Base-by-base conservation (phyloP, 495 filamentous ascomycete species). In the Penicillium argentinense region DNA sequence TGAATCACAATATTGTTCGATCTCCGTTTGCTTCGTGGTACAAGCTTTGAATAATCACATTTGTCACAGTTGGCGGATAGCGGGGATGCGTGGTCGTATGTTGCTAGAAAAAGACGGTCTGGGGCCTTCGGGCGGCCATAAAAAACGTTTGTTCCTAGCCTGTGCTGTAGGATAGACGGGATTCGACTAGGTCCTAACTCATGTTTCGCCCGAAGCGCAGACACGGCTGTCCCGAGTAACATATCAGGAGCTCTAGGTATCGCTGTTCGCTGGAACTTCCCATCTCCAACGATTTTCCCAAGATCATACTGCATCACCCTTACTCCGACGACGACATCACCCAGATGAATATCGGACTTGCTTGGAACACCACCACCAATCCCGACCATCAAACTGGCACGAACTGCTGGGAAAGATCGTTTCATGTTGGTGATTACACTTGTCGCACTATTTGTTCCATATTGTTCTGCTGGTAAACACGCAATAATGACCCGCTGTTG, bases 401-500 rank as follows among this genome's bases (percentile, higher is more conserved):
- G 54, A 17, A 70, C 54, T 26, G 60, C 51, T 1, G 56, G 40
- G 19, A 68, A 68, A 0, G 54, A 54, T 9, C 53, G 54, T 5
- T 26, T 43, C 48, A 68, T 39, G 23, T 63, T 56, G 4, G 48
- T 53, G 12, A 46, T 33, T 0, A 63, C 48, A 4, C n/a, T 53
- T 3, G 61, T 54, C 6, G 53, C 59, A 13, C 57, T 54, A 24
- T 18, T 51, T 23, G 32, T 60, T 33, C 61, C 56, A 34, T 60
- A 57, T 16, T 49, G 25, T 48, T 2, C 28, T 41, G 18, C 50
- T 1, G 76, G 75, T 38, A 78, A 51, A 39, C 64, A 74, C 7
- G 67, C 63, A 42, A 80, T 62, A 16, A 71, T 69, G 23, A 79
- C 43, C 45, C 77, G 75, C 37, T 76, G 72, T 19, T 55, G 49